Base-by-base conservation (phyloP, 225 moss, liverwort and hornwort species). In the Bryoerythrophyllum caledonicum region DNA sequence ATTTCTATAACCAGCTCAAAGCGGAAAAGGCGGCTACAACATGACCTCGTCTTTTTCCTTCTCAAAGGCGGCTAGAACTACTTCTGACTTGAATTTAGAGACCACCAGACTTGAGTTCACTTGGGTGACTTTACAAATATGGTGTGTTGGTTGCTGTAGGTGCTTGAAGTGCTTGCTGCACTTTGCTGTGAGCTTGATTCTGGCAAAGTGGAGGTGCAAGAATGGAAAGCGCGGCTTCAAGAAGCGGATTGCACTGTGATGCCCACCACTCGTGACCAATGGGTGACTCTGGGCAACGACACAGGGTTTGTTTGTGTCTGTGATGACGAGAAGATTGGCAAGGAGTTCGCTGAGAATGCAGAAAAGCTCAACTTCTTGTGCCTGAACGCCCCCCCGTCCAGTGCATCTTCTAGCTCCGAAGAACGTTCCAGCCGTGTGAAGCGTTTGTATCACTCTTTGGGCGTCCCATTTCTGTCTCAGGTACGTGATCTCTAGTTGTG, bases 381-480 rank as follows among this genome's bases (percentile, higher is more conserved):
- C 67, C 51, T 91, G 68, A 72, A 72, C 48, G 74, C 83, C 76
- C 76, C 88, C 27, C 80, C 83, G 25, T 68, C 80, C 26, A 30
- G 53, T 74, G 30, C 84, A 74, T 71, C 60, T 12, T 44, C 74
- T 67, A 82, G 60, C 63, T 51, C 53, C 52, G 79, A 69, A 56
- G 83, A 89, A 71, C 82, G 82, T 48, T 68, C 65, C 46, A 78
- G 68, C 34, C 83, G 80, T 67, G 78, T 93, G 55, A 80, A 86
- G 72, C 89, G 87, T 66, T 86, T 96, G 37, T 89, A 90, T 49
- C 69, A 70, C 61, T 81, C 85, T 28, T 79, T 96, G 78, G 82
- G 86, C 71, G 86, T 96, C 69, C 93, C 88, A 14, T 89, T 92
- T 55, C 84, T 96, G 35, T 96, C 96, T 72, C 88, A 96, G 89